Conservation (phyloP, 306 rosid genomes). For the Elaeagnus macrophylla region DNA sequence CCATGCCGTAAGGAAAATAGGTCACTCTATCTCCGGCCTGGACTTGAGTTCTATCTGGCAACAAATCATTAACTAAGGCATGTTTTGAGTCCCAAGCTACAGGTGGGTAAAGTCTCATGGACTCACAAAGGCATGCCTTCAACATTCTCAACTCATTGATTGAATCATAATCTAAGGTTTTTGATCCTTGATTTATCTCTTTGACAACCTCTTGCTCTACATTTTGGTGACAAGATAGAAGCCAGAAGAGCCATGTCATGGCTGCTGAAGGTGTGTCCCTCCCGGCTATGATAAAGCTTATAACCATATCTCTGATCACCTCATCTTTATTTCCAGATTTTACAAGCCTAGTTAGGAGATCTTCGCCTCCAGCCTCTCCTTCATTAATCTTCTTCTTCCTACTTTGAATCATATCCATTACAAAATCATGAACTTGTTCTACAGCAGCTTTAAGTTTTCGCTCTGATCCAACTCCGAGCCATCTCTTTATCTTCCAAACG, state of each 20-base stretch:
- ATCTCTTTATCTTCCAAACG: constrained; percentile 67
- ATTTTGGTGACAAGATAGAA: constrained; percentile 36
- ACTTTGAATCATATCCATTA: constrained; percentile 37
- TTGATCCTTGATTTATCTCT: constrained; percentile 29
- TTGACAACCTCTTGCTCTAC: constrained; percentile 34
- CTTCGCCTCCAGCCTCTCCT: constrained; percentile 18
- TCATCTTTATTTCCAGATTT: constrained; percentile 44
- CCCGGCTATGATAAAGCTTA: constrained; percentile 88
- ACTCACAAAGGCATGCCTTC: constrained; percentile 70
- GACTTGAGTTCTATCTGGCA: constrained; percentile 65
- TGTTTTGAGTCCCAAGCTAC: constrained; percentile 93
- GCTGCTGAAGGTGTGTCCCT: constrained; percentile 89
- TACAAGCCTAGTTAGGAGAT: constrained; percentile 59
- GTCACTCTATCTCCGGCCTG: constrained; percentile 74
- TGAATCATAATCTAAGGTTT: constrained; percentile 30
- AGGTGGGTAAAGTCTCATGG: constrained; percentile 83
- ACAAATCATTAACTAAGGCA: constrained; percentile 42
- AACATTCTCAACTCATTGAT: constrained; percentile 39
- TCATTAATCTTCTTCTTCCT: constrained; percentile 27
- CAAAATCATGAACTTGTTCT: constrained; percentile 38
- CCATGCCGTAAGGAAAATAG: constrained; percentile 89
- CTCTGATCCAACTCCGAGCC: constrained; percentile 74
- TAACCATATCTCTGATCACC: constrained; percentile 62
- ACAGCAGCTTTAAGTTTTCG: constrained; percentile 41
- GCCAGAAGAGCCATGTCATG: constrained; percentile 89